Evolutionary conservation across 495 filamentous ascomycete species (phyloP).

Genomic region (Penicillium psychrofluorescens): DNA sequence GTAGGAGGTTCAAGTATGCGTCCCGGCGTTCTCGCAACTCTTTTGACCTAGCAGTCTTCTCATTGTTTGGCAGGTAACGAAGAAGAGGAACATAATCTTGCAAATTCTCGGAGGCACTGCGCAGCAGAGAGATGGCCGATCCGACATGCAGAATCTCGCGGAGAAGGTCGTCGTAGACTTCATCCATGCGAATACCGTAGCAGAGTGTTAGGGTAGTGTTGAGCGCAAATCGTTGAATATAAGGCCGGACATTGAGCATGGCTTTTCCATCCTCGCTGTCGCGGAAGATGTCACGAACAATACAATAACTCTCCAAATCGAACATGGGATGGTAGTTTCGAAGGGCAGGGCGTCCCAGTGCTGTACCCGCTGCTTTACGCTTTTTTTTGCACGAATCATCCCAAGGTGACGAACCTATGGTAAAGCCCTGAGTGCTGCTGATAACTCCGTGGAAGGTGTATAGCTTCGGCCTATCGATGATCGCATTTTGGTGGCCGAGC

Average conservation of each 20-base stretch:
- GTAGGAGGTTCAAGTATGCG: conserved; percentile 50
- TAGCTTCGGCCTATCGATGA: conserved; percentile 62
- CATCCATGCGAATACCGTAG: conserved; percentile 59
- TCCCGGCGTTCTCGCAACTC: conserved; percentile 48
- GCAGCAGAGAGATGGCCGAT: conserved; percentile 54
- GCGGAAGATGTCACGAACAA: conserved; percentile 55
- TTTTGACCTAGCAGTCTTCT: conserved; percentile 42
- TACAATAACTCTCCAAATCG: conserved; percentile 57
- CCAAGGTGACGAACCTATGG: conserved; percentile 69
- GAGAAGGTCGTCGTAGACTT: conserved; percentile 49
- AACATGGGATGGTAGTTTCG: conserved; percentile 68
- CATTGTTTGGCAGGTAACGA: conserved; percentile 41
- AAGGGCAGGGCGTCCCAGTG: conserved; percentile 57
- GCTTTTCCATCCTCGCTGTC: conserved; percentile 48
- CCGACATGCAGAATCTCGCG: conserved; percentile 59
- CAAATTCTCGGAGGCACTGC: conserved; percentile 62
- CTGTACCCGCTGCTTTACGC: conserved; percentile 63
- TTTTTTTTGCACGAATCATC: conserved; percentile 66
- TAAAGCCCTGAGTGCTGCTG: conserved; percentile 63
- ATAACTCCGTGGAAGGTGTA: conserved; percentile 70
- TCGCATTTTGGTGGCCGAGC: conserved; percentile 63
- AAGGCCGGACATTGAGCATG: conserved; percentile 56
- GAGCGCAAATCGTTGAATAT: conserved; percentile 61
- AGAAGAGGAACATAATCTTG: conserved; percentile 63
- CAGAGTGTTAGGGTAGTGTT: conserved; percentile 61